Evolutionary conservation across 176 grass and related monocot species (phyloP).

Genomic region (Elymus sibiricus): DNA sequence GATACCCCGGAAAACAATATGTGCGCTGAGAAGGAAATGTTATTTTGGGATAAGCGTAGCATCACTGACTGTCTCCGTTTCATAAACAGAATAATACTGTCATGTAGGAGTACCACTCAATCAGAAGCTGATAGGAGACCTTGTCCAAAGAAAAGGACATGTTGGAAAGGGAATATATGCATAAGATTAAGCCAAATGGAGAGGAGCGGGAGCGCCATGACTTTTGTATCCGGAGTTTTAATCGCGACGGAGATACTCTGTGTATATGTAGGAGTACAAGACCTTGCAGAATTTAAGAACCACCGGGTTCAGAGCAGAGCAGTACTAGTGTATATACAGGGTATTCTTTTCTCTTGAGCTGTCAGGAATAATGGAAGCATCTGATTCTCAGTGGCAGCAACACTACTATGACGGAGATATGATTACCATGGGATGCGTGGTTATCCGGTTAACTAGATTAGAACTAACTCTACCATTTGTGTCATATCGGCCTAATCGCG

Average conservation of each 20-base stretch:
- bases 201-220: not conserved
- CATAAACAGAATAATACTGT: not conserved
- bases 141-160: slow-evolving; percentile 14
- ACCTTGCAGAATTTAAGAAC: not conserved
- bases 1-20: not conserved
- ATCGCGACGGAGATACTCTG: not conserved
- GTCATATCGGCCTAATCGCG: no score
- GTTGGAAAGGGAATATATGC: not conserved
- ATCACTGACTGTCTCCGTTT: slow-evolving; percentile 3
- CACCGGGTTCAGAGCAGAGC: not conserved
- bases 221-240: not conserved
- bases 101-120: not conserved
- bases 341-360: not conserved
- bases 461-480: no score
- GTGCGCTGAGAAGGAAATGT: not conserved
- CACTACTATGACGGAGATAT: not conserved
- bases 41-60: not conserved
- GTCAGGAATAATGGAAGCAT: slow-evolving; percentile 29
- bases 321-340: not conserved
- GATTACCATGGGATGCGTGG: no score
- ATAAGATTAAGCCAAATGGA: not conserved
- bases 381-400: slow-evolving; percentile 10
- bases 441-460: no score
- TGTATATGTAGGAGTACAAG: no score
- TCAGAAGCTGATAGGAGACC: not conserved